A percentile compares a stretch with the other conserved stretches of the same genome.
phyloP scores from a whole-genome alignment of 2,329 filamentous ascomycete genomes.

The Fusarium penzigii region DNA sequence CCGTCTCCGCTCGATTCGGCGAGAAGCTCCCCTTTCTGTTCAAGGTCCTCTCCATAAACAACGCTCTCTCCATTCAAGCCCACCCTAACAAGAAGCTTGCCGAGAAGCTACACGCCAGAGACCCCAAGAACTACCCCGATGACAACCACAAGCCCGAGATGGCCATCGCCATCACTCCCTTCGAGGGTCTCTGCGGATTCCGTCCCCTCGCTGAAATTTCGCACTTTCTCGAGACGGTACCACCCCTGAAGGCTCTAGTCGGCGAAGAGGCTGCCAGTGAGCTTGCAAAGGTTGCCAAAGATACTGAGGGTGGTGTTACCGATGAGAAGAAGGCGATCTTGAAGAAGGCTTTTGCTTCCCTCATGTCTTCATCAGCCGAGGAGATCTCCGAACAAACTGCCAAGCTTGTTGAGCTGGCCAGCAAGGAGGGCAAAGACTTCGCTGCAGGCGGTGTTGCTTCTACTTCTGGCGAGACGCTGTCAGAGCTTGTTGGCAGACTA shows the following conservation, averaged over 20 bases:
- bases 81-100: constrained; percentile 93
- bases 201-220: constrained; percentile 82
- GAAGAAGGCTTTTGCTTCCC: constrained; percentile 69
- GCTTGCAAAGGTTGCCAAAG: constrained; percentile 53
- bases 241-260: constrained; percentile 64
- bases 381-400: constrained; percentile 57
- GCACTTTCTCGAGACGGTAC: constrained; percentile 69
- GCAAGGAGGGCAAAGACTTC: constrained; percentile 69
- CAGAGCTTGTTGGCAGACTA: constrained; percentile 74
- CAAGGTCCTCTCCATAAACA: constrained; percentile 95
- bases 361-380: constrained; percentile 77
- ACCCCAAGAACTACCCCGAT: constrained; percentile 95
- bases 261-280: constrained; percentile 62
- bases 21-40: constrained; percentile 91
- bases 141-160: constrained; percentile 99
- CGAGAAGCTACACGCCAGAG: constrained; percentile 80
- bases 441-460: constrained; percentile 71
- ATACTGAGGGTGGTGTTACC: constrained; percentile 39
- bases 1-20: constrained; percentile 74
- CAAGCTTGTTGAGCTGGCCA: constrained; percentile 70
- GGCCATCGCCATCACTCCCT: constrained; percentile 95
- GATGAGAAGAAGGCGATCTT: constrained; percentile 76
- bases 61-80: constrained; percentile 95
- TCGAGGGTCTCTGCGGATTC: constrained; percentile 96
- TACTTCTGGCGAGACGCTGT: constrained; percentile 68